Base-by-base conservation (phyloP, 768 basidiomycete genomes). In the Lactarius trivialis region DNA sequence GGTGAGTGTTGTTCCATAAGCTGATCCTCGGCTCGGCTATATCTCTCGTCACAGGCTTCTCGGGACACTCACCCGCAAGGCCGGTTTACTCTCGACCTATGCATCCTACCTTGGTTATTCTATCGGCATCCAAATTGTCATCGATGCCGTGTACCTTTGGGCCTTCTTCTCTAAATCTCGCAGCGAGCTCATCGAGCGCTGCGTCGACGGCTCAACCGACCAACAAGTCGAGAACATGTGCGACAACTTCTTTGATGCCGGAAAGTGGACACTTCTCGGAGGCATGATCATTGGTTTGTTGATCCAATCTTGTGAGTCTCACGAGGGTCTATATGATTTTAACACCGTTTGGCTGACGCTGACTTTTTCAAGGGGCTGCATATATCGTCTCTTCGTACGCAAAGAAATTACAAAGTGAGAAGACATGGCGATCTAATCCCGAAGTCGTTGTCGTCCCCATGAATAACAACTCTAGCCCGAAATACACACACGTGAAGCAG, bases 151-250 rank as follows among this genome's bases (percentile, higher is more conserved):
- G 14, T 41, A 41, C 41, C 26, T 64, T 7, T 60, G 49, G 41
- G 54, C 32, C n/a, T 59, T 59, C 54, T 57, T 66, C 58, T 43
- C 50, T 0, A 45, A 55, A 3, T 41, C 57, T 17, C 65, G 56
- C 37, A 41, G 33, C 17, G 7, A 19, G 11, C 33, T 60, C 43
- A 53, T 66, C 50, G 1, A 64, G 45, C 56, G 50, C 37, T 66
- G 65, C 51, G 53, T 66, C 39, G 50, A 56, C 34, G 65, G 65
- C 50, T 65, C 63, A 12, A 64, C 55, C 0, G 63, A 64, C 21
- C 1, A 36, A 19, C 5, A 37, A 1, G 19, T 56, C 17, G 14
- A 37, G 28, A n/a, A 60, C 14, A 37, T 59, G 15, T 66, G 65
- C 41, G n/a, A 66, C 2, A 9, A 41, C 2, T 30, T 24, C 3